These are phyloP conservation scores for Aspergillus brunneoviolaceus DNA, from an alignment of 2,329 filamentous ascomycete species.

Conservation along the genomic window DNA sequence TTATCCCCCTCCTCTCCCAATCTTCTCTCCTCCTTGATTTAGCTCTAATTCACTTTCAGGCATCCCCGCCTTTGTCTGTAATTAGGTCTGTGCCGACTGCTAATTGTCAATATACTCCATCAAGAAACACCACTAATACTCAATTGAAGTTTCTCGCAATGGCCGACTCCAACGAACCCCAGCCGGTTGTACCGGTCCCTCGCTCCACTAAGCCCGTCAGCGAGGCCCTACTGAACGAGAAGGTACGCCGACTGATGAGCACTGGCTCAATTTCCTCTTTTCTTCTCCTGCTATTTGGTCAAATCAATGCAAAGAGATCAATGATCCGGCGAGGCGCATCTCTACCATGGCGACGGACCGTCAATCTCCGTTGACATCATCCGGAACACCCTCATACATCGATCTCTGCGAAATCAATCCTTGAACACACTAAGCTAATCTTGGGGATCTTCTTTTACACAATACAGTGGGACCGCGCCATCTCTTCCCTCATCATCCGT, in stretches of 20 bases:
- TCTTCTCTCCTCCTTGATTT: slow-evolving; percentile 17
- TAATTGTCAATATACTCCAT: not conserved
- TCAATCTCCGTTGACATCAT: not conserved
- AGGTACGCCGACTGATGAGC: slow-evolving; percentile 60
- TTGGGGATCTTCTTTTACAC: slow-evolving; percentile 10
- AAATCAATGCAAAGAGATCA: not conserved
- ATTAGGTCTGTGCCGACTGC: slow-evolving; percentile 15
- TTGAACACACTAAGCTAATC: slow-evolving; percentile 13
- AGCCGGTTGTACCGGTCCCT: slow-evolving; percentile 66
- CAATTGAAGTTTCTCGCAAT: slow-evolving; percentile 43
- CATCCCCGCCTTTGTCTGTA: slow-evolving; percentile 17
- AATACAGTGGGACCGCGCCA: slow-evolving; percentile 90
- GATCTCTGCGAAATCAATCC: not conserved
- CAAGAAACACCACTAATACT: not conserved
- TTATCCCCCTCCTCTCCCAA: slow-evolving; percentile 16
- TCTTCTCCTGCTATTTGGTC: not conserved
- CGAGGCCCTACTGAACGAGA: slow-evolving; percentile 97
- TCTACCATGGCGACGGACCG: not conserved
- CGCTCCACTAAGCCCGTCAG: slow-evolving; percentile 79
- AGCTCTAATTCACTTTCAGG: slow-evolving; percentile 21
- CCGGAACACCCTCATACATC: not conserved
- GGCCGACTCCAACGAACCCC: slow-evolving; percentile 57
- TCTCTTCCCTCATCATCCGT: slow-evolving; percentile 96
- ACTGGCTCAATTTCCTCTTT: not conserved
- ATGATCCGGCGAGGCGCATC: not conserved